Base-by-base conservation (phyloP, 163 green algal genomes). In the Chlorella variabilis region DNA sequence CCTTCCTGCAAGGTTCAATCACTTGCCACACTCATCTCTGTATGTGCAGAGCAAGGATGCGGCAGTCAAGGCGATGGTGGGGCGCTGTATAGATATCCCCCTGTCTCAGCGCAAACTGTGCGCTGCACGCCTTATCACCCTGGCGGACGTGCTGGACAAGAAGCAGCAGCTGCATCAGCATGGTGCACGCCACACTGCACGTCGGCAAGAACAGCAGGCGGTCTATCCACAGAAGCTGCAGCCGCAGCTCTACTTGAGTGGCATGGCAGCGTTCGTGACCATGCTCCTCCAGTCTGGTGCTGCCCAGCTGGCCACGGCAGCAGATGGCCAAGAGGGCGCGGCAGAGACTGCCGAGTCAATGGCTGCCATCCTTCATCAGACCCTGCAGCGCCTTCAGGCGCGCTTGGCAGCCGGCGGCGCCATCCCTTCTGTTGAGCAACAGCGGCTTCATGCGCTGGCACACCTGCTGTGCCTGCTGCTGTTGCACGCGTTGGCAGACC, bases 391-490 rank as follows among this genome's bases (percentile, higher is more conserved):
- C 27, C 65, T 87, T 61, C 45, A 58, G 51, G 69, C 74, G 29
- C 68, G 59, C 61, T 38, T 86, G 71, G 61, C 54, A 5, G 49
- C 38, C n/a, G 75, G 38, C 38, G 33, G 18, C 54, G 75, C 38
- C 29, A 29, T 29, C 56, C n/a, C 34, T 29, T 21, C 74, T 0
- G 34, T 23, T 1, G 74, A 62, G 31, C 61, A 66, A 38, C 31
- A 56, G 42, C 65, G 73, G 62, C 20, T 86, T 67, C 61, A 65
- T 6, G 70, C 83, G 34, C 63, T 88, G 58, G 63, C 85, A 33
- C 85, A 89, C 58, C 82, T 94, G 58, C 71, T 89, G 51, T 76
- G 83, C 33, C 76, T 90, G 78, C 81, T 94, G 77, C 78, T 87
- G 84, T 79, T 94, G 69, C 87, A 94, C 80, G 51, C 87, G 34